Base-by-base conservation (phyloP, 2,329 filamentous ascomycete species). In the Alternaria angustiovoidea region DNA sequence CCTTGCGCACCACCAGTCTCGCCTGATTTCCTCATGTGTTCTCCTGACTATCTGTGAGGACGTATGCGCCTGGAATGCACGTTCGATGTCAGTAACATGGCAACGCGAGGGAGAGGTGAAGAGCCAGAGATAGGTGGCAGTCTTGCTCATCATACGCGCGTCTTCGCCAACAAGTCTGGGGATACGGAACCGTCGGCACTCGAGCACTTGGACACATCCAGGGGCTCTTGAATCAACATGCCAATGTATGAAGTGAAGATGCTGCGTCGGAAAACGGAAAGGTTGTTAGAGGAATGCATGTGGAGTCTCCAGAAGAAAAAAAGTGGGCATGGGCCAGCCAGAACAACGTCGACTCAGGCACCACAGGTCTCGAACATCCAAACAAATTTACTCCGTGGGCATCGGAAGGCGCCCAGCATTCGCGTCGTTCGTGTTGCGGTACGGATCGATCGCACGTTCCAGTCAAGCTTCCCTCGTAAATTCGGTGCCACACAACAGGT, bases 391-490 rank as follows among this genome's bases (percentile, higher is more conserved):
- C 18, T 41, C 34, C 26, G 26, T 51, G 36, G 48, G 32, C 48
- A 1, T 8, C 34, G 32, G 11, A 8, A 52, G 49, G 24, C 36
- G 51, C 42, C 22, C 20, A 22, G 32, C 46, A n/a, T 36, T 49
- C 7, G 46, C 46, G 34, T 49, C 30, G 42, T 34, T 51, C 41
- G 52, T 47, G 26, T 54, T 32, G 30, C 52, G 42, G 52, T 54
- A 54, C 52, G 52, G 52, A 30, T 54, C 52, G 42, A 54, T 36
- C 14, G 42, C 52, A 54, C 52, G 52, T 54, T 7, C 52, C 34
- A 20, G 38, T 28, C 48, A 41, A 42, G 39, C 34, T 38, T 46
- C 22, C 22, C 30, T 46, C 41, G 51, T 6, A 18, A 1, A 36
- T 28, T n/a, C 51, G 18, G 30, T 32, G 30, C 24, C 32, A 20